These are phyloP conservation scores for Boletus reticuloceps DNA, from an alignment of 768 basidiomycete species.

Conservation along the genomic window DNA sequence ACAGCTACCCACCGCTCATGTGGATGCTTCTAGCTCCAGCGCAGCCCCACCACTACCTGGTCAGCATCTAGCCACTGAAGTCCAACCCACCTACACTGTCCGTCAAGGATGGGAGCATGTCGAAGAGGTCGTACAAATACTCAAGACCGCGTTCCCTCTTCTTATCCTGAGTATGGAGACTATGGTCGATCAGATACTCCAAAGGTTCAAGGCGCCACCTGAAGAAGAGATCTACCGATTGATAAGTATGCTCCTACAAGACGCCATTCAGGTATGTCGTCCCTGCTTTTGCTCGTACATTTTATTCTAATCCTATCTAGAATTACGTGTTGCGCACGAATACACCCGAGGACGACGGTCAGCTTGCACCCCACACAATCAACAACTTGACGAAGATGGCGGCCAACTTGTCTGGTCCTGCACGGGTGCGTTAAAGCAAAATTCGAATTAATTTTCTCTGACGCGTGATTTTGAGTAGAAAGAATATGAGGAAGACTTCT, in stretches of 20 bases:
- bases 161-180: conserved; percentile 95
- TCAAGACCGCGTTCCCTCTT: conserved; percentile 95
- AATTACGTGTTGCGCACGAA: conserved; percentile 69
- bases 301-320: conserved; percentile 33
- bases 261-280: conserved; percentile 71
- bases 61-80: conserved; percentile 16
- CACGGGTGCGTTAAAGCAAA: conserved; percentile 46
- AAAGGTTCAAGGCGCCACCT: conserved; percentile 80
- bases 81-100: conserved; percentile 32
- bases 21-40: conserved; percentile 16
- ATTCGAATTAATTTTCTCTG: not conserved
- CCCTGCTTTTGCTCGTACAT: not conserved
- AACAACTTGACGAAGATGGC: conserved; percentile 59
- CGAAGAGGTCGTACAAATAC: conserved; percentile 88
- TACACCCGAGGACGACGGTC: conserved; percentile 64
- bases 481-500: conserved; percentile 90
- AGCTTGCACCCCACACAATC: conserved; percentile 52
- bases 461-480: conserved; percentile 44
- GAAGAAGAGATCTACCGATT: conserved; percentile 96
- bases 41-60: conserved; percentile 7
- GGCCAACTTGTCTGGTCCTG: conserved; percentile 51
- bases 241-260: conserved; percentile 81
- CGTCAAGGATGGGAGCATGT: conserved; percentile 86
- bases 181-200: conserved; percentile 90
- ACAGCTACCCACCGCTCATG: conserved; percentile 14